A percentile compares a stretch with the other conserved stretches of the same genome.
Evolutionary conservation across 202 grass and related monocot genomes (phyloP).

Genomic region (Zoysia matrella): DNA sequence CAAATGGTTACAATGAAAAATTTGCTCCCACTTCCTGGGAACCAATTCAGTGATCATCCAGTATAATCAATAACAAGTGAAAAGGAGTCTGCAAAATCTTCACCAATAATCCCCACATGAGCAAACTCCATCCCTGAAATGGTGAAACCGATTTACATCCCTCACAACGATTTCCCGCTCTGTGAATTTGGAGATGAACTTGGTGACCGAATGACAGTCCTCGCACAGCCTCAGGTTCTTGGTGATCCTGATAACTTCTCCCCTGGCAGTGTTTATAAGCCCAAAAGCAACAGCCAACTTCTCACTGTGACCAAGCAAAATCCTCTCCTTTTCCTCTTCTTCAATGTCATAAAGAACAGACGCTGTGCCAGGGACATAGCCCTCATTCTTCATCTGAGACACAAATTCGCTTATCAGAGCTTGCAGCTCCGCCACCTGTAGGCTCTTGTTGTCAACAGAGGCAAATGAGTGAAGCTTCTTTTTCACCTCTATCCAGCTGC

Average conservation of each 20-base stretch:
- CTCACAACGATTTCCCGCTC: conserved; percentile 72
- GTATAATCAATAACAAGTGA: conserved; percentile 37
- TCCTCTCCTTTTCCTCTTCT: conserved; percentile 72
- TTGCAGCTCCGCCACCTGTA: conserved; percentile 64
- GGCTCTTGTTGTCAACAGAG: conserved; percentile 72
- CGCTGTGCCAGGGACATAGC: conserved; percentile 64
- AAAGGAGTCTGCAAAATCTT: conserved; percentile 30
- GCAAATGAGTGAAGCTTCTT: conserved; percentile 72
- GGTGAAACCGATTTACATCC: conserved; percentile 76
- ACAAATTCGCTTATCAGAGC: conserved; percentile 77
- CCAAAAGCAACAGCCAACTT: conserved; percentile 88
- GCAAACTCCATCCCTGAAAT: conserved; percentile 69
- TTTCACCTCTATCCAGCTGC: conserved; percentile 94
- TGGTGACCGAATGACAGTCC: conserved; percentile 74
- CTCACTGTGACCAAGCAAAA: conserved; percentile 80
- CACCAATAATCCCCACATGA: conserved; percentile 82
- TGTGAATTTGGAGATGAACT: conserved; percentile 79
- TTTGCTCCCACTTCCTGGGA: conserved; percentile 7
- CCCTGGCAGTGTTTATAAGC: conserved; percentile 60
- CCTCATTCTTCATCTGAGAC: conserved; percentile 63
- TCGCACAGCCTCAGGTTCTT: conserved; percentile 80
- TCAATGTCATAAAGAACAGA: conserved; percentile 71
- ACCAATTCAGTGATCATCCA: conserved; percentile 8
- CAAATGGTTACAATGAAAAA: conserved; percentile 27
- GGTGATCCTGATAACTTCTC: conserved; percentile 80